Evolutionary conservation across 202 grass and related monocot species (phyloP).

Genomic region (Schoenoplectus triqueter): DNA sequence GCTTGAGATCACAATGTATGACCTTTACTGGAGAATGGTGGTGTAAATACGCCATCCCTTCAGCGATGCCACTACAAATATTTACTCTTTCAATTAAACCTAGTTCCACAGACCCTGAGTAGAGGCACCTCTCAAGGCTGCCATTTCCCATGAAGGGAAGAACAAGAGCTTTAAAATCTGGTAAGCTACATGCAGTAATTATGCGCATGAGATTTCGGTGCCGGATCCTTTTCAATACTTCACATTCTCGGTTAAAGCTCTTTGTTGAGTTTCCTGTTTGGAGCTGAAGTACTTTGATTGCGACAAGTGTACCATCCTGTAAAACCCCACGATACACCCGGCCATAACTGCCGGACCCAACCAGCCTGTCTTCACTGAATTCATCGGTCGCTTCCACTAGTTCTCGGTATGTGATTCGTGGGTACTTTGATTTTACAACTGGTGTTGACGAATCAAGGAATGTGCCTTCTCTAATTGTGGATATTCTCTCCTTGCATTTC

Average conservation of each 20-base stretch:
- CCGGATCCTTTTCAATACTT: slow-evolving; percentile 90
- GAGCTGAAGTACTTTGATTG: slow-evolving; percentile 87
- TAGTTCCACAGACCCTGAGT: slow-evolving; percentile 52
- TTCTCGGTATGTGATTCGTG: slow-evolving; percentile 81
- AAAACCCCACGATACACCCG: slow-evolving; percentile 71
- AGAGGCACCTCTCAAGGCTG: slow-evolving; percentile 79
- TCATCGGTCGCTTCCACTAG: slow-evolving; percentile 70
- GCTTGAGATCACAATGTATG: slow-evolving; percentile 96
- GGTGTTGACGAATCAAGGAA: slow-evolving; percentile 56
- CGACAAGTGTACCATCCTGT: slow-evolving; percentile 68
- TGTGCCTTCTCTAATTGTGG: slow-evolving; percentile 36
- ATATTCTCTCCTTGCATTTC: slow-evolving; percentile 47
- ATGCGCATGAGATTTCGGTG: slow-evolving; percentile 96
- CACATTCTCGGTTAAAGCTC: slow-evolving; percentile 90
- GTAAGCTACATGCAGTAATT: slow-evolving; percentile 83
- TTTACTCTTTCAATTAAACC: slow-evolving; percentile 82
- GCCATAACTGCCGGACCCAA: slow-evolving; percentile 84
- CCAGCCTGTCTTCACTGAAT: slow-evolving; percentile 58
- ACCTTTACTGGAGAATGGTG: slow-evolving; percentile 94
- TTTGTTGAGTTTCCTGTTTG: slow-evolving; percentile 81
- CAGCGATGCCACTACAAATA: slow-evolving; percentile 92
- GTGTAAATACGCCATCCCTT: slow-evolving; percentile 89
- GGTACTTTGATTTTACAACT: slow-evolving; percentile 72
- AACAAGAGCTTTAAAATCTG: slow-evolving; percentile 94
- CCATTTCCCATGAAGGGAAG: slow-evolving; percentile 95